Evolutionary conservation across 768 basidiomycete species (phyloP).

Genomic region (Mrakia frigida): DNA sequence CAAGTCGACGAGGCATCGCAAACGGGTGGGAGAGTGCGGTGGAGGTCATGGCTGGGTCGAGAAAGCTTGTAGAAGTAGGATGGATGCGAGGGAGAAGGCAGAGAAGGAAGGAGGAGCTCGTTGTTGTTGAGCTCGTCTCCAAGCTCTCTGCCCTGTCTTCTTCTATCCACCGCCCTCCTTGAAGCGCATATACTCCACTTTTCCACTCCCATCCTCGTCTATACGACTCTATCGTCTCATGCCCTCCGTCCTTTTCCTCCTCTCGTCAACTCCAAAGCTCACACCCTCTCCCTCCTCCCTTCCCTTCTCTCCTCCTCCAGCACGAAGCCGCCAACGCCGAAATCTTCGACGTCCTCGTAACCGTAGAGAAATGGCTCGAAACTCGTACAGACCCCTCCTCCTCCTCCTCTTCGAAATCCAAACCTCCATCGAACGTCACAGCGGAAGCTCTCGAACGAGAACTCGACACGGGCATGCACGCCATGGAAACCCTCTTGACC

Average conservation of each 20-base stretch:
- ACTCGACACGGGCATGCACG: conserved; percentile 26
- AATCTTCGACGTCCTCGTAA: conserved; percentile 27
- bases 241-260: not conserved
- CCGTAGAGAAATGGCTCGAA: conserved; percentile 24
- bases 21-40: no score
- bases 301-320: not conserved
- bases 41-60: no score
- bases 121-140: not conserved
- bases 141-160: not conserved
- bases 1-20: no score
- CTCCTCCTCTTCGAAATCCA: not conserved
- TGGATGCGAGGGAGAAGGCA: not conserved
- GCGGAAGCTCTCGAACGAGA: conserved; percentile 25
- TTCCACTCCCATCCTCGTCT: not conserved
- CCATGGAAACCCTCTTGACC: conserved; percentile 27
- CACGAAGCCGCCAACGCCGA: conserved; percentile 33
- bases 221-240: not conserved
- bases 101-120: not conserved
- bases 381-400: conserved; percentile 9
- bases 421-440: not conserved
- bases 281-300: not conserved
- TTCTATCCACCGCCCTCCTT: not conserved
- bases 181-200: not conserved
- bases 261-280: not conserved
- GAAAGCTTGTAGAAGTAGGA: no score